Percentiles rank a stretch among this genome's conserved stretches.
Evolutionary conservation across 345 rosid genomes (phyloP).

Genomic region (Syzygium jambos): DNA sequence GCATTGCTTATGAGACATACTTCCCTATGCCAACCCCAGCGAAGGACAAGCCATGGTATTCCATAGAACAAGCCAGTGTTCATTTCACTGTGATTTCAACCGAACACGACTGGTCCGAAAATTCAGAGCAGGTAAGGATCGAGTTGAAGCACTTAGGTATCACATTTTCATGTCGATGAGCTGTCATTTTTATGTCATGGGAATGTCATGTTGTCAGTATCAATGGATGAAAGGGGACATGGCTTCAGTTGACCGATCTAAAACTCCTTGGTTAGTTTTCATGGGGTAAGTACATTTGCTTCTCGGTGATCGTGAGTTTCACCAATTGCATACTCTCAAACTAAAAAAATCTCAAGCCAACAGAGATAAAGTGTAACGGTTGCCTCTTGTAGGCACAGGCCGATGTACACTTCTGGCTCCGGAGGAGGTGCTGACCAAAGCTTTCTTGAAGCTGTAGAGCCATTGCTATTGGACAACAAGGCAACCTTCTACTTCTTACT

Average conservation of each 20-base stretch:
- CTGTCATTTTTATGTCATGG: background rate
- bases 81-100: conserved; percentile 62
- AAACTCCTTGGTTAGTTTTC: conserved; percentile 60
- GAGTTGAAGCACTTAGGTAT: background rate
- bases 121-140: conserved; percentile 51
- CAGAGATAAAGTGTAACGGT: background rate
- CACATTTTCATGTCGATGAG: background rate
- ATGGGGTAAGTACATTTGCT: conserved; percentile 26
- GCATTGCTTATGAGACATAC: conserved; percentile 57
- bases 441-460: conserved; percentile 27
- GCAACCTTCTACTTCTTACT: conserved; percentile 3
- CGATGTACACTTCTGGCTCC: conserved; percentile 41
- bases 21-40: conserved; percentile 59
- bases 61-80: conserved; percentile 45
- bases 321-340: background rate
- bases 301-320: background rate
- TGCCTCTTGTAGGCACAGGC: conserved; percentile 47
- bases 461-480: conserved; percentile 37
- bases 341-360: background rate
- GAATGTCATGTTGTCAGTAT: conserved; percentile 15
- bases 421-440: conserved; percentile 5
- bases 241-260: conserved; percentile 47
- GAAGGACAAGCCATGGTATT: conserved; percentile 70
- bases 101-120: conserved; percentile 35
- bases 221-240: conserved; percentile 46